These are phyloP conservation scores for Schizonepeta tenuifolia DNA, from an alignment of 257 asterid species.

Conservation along the genomic window DNA sequence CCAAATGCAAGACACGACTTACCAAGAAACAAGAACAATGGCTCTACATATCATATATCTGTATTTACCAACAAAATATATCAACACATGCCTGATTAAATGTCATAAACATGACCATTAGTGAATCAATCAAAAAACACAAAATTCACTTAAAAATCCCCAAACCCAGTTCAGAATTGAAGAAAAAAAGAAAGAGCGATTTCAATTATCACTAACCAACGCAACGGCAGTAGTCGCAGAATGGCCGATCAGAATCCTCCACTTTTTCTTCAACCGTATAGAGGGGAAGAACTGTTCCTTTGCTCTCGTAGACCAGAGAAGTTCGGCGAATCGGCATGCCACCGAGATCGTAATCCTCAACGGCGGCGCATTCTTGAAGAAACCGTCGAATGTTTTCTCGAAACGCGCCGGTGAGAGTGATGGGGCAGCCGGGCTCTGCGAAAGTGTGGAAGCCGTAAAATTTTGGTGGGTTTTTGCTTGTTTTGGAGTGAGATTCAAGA, in stretches of 20 bases:
- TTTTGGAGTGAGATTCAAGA: slow-evolving; percentile 35
- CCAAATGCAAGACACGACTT: too few species aligned
- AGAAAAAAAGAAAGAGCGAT: slow-evolving; percentile 18
- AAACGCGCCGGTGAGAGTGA: slow-evolving; percentile 52
- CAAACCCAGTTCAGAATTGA: slow-evolving; percentile 11
- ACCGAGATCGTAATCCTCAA: slow-evolving; percentile 53
- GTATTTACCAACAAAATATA: too few species aligned
- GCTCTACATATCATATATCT: too few species aligned
- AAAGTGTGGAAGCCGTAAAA: slow-evolving; percentile 66
- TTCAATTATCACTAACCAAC: slow-evolving; percentile 50
- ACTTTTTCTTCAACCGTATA: slow-evolving; percentile 81
- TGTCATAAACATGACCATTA: too few species aligned
- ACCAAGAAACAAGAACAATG: too few species aligned
- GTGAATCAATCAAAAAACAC: slow-evolving; percentile 4
- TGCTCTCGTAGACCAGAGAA: slow-evolving; percentile 63
- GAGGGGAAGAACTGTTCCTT: slow-evolving; percentile 67
- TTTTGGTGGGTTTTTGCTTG: slow-evolving; percentile 43
- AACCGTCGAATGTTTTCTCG: slow-evolving; percentile 68
- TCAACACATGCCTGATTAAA: too few species aligned
- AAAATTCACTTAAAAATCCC: background rate
- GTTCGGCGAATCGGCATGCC: slow-evolving; percentile 78
- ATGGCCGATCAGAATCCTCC: slow-evolving; percentile 48
- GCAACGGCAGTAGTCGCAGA: slow-evolving; percentile 78
- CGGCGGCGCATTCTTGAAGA: slow-evolving; percentile 66
- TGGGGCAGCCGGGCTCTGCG: slow-evolving; percentile 65